Percentiles rank a stretch among this genome's conserved stretches.
Conservation (phyloP, 257 asterid genomes). For the Solanum sejunctum region DNA sequence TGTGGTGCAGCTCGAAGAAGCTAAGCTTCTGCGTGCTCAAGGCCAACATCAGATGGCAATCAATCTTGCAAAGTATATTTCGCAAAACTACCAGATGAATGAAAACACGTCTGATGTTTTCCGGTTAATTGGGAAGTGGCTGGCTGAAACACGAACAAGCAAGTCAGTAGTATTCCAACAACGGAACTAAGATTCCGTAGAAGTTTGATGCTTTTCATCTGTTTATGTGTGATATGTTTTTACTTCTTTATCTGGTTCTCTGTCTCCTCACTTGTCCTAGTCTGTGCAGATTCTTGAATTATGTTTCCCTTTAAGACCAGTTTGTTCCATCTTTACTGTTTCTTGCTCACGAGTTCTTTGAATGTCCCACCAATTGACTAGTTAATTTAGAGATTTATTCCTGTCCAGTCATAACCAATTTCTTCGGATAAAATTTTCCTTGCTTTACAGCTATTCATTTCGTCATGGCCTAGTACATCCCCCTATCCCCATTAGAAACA, state of each 20-base stretch:
- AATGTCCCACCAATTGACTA: neutral
- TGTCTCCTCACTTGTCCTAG: neutral
- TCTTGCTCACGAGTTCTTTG: neutral
- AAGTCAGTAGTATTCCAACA: conserved; percentile 37
- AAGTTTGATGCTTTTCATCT: neutral
- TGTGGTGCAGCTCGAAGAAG: conserved; percentile 76
- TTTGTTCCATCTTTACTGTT: neutral
- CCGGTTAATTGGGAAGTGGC: conserved; percentile 94
- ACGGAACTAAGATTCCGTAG: neutral
- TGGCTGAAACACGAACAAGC: conserved; percentile 96
- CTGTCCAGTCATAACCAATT: neutral
- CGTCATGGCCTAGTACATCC: neutral
- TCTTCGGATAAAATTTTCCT: neutral
- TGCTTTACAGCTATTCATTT: neutral
- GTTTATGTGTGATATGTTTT: neutral
- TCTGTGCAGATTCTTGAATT: neutral
- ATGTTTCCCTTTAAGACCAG: neutral
- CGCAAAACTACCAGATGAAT: conserved; percentile 43
- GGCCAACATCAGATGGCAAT: conserved; percentile 95
- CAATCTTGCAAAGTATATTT: conserved; percentile 81
- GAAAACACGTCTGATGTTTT: conserved; percentile 68
- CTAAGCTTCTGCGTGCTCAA: conserved; percentile 92
- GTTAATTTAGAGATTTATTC: neutral
- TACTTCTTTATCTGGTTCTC: neutral
- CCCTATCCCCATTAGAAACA: neutral